Evolutionary conservation across 345 rosid genomes (phyloP), one percentile per base, ranked within the genome.

Genomic region (Kandelia obovata): DNA sequence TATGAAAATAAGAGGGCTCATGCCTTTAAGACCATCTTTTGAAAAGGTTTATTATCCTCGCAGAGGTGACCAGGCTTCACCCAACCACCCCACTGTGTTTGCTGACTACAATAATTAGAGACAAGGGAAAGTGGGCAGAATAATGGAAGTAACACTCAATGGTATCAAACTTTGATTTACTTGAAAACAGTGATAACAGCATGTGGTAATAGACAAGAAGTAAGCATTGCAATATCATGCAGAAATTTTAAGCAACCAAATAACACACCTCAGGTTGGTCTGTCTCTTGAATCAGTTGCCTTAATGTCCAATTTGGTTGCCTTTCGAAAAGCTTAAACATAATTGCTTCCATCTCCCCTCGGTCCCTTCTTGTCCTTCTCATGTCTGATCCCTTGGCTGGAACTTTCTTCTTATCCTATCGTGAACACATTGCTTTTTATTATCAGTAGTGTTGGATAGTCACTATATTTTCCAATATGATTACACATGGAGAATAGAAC

Each of bases 321-420:
- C 92, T 88, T 79, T 93, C 97, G 28, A 93, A 91, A 34, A 89
- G 96, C 83, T 91, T 93, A 73, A 93, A 91, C 96, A 88, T 91
- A 51, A 91, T 56, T 15, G 59, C 71, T 61, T 73, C 76, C 71
- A 91, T 91, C 77, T 94, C 98, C 60, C 94, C 86, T 35, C 96
- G 89, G 62, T 91, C 97, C 73, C 94, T 89, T 76, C 96, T 88
- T 32, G 98, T 89, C 77, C 97, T 83, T 80, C 89, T 91, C 70
- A 64, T 82, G 2, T 91, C 96, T 0, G 84, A 75, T 68, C 80
- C 65, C 80, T 77, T 93, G 55, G 73, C 64, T 23, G 87, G 77
- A 23, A 73, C 26, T 81, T 89, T 91, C 88, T 83, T 91, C 89
- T 89, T 93, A 13, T 92, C 96, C 96, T 89, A 76, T 68, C 61